A percentile compares a stretch with the other conserved stretches of the same genome.
These are phyloP conservation scores for Wickerhamomyces strasburgensis DNA, from an alignment of 805 yeast genomes.

Conservation along the genomic window DNA sequence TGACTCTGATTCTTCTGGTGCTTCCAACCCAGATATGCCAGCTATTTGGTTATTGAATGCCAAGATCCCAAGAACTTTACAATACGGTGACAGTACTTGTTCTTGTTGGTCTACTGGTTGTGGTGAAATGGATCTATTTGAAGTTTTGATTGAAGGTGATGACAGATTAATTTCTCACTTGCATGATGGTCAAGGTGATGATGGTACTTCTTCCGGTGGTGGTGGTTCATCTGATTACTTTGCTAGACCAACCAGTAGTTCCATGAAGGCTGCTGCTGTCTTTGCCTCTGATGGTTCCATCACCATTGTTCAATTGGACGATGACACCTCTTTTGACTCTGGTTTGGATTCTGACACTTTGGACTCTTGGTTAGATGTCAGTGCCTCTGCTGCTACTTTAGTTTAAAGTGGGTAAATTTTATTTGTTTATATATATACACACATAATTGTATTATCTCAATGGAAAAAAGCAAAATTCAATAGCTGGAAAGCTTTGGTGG, in stretches of 20 bases:
- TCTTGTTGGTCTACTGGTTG: conserved; percentile 98
- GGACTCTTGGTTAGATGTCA: conserved; percentile 45
- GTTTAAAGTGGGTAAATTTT: conserved; percentile 7
- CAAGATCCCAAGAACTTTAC: conserved; percentile 92
- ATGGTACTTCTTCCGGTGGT: conserved; percentile 59
- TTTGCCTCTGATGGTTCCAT: conserved; percentile 55
- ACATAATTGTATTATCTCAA: too few species aligned
- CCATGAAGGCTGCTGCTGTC: conserved; percentile 87
- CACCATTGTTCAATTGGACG: conserved; percentile 58
- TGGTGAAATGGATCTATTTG: conserved; percentile 96
- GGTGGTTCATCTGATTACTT: conserved; percentile 89
- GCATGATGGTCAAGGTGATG: conserved; percentile 76
- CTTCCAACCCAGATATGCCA: conserved; percentile 87
- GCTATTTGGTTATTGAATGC: conserved; percentile 96
- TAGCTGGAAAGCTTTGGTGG: too few species aligned
- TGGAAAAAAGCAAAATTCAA: too few species aligned
- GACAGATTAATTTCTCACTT: conserved; percentile 71
- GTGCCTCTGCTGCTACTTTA: conserved; percentile 44
- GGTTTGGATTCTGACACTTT: conserved; percentile 55
- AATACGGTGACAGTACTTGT: conserved; percentile 80
- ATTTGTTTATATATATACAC: too few species aligned
- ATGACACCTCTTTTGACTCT: conserved; percentile 43
- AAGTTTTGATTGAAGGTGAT: conserved; percentile 75
- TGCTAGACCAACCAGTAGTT: conserved; percentile 69
- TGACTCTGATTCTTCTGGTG: conserved; percentile 39